Evolutionary conservation across 768 basidiomycete species (phyloP).

Genomic region (Xerocomellus intermedius): DNA sequence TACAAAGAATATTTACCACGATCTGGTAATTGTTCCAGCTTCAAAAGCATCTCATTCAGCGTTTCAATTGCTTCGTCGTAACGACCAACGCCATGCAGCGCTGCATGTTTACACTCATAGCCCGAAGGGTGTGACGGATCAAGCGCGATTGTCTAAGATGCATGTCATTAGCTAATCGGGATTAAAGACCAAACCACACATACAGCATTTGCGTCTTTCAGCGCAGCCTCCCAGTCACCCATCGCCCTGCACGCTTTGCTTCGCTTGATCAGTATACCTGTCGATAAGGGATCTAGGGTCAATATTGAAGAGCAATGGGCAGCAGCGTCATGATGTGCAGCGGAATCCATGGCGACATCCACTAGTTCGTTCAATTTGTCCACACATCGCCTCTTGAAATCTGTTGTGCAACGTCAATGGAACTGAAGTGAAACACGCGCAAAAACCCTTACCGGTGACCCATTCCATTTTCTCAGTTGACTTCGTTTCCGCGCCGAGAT

Average conservation of each 20-base stretch:
- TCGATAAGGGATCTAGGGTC: conserved; percentile 1
- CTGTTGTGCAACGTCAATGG: neutral
- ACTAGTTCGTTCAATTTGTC: conserved; percentile 9
- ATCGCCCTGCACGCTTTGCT: conserved; percentile 1
- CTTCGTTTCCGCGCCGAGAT: neutral
- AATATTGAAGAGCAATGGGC: conserved; percentile 9
- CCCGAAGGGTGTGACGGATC: conserved; percentile 7
- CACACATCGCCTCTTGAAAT: conserved; percentile 8
- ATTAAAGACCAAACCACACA: neutral
- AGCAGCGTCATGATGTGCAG: conserved; percentile 7
- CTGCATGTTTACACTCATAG: conserved; percentile 12
- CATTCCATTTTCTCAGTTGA: conserved; percentile 1
- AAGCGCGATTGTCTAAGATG: conserved; percentile 10
- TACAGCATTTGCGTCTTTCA: conserved; percentile 12
- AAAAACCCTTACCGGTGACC: neutral
- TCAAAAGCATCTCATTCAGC: conserved; percentile 1
- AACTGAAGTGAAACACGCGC: neutral
- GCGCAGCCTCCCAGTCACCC: neutral
- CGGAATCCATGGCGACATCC: neutral
- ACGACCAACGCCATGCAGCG: conserved; percentile 10
- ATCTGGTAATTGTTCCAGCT: conserved; percentile 3
- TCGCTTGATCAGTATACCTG: conserved; percentile 6
- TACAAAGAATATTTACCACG: conserved; percentile 3
- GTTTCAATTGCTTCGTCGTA: conserved; percentile 21
- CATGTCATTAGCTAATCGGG: neutral